Evolutionary conservation across 352 stramenopile species (phyloP), one percentile per base, ranked within the genome.

Genomic region (Pythium monospermum): DNA sequence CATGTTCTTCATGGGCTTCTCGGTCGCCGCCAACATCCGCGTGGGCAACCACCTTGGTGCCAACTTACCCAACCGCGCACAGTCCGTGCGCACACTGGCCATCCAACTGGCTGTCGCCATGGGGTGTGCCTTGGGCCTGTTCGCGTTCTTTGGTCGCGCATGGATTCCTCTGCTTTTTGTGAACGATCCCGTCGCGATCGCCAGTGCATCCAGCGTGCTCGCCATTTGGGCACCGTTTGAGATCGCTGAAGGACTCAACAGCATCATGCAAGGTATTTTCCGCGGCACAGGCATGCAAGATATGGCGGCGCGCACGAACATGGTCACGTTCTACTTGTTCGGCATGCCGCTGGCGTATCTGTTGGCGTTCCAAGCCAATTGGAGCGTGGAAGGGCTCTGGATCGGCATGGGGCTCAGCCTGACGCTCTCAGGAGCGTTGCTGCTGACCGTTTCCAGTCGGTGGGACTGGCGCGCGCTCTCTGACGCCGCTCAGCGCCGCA

Each of bases 21-120:
- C 69, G 0, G 71, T 91, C 7, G 69, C 80, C 16, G 72, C 64
- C 23, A 93, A 83, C 58, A 73, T 93, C 48, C 68, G 77, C 28
- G 76, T 93, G 11, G 84, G 84, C 30, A 91, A 93, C 48, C 78
- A 69, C 8, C 58, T 95, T 2, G 84, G 84, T 12, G 76, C 78
- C 8, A 84, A 87, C 46, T 60, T 86, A 13, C 62, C 79, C 11
- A 66, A 73, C 26, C 66, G 76, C 23, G 84, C 84, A 7, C 52
- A 66, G 32, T 50, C 90, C 22, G 75, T 83, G 27, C 69, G 73
- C n/a, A 52, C 60, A 28, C 56, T 92, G 18, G 52, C 61, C 0
- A 57, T 87, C 19, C 53, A 61, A 15, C 46, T 85, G 15, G 64
- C 58, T 10, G 42, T 56, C 23, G 26, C 27, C 3, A 32, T 83